Evolutionary conservation across 768 basidiomycete genomes (phyloP), one percentile per base, ranked within the genome.

Genomic region (Pleurotus cornucopiae): DNA sequence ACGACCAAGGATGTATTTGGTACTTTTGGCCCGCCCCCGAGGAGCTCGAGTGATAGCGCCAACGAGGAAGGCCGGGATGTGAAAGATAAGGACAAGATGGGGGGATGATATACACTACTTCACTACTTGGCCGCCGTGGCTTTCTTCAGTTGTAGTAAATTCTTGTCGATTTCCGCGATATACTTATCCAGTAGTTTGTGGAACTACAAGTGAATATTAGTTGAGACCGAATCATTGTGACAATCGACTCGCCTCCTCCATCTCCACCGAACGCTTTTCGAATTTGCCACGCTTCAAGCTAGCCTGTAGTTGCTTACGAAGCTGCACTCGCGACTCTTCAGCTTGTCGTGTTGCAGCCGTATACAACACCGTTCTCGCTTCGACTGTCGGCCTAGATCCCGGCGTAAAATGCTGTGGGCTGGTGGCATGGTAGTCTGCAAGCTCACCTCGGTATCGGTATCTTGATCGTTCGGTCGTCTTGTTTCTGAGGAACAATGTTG

Each of bases 401-500:
- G 6, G 60, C 20, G 39, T 30, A 38, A 52, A 44, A 44, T 14
- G 30, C 30, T 34, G 30, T 0, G 30, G 2, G 30, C 11, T 34
- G 30, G 30, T 9, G 30, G 30, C 30, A 25, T n/a, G 34, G 14
- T 38, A 0, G 12, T 37, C n/a, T 45, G 46, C 21, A 13, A 39
- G 62, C 76, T 12, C 60, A 91, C 91, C 85, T 91, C 43, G 91
- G 88, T 67, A 93, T 83, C 0, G 90, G 87, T 57, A 94, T 81
- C 60, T 80, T 88, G 60, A 94, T 78, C 1, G 91, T 93, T 43
- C 85, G 80, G 26, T 65, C 71, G 62, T 94, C 91, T 41, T 81
- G 71, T 55, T 77, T 77, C 61, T 93, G 91, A 3, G 91, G 91
- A 0, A 84, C 76, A 7, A 90, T 77, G 25, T 84, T 79, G 6